phyloP scores from a whole-genome alignment of 1,284 basidiomycete genomes.

The Fomitopsis pinicola region DNA sequence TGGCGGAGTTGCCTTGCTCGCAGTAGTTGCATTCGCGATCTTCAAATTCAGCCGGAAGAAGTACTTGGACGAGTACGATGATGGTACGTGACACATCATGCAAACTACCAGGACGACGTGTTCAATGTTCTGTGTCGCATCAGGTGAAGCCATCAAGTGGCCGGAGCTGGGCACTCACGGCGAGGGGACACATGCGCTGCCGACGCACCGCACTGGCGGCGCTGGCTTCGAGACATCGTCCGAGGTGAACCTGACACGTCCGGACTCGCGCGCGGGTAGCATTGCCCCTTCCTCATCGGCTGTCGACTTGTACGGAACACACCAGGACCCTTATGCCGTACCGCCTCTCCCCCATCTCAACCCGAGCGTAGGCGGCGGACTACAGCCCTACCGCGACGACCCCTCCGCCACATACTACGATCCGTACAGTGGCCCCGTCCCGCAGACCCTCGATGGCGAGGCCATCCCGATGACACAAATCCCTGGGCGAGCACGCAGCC shows the following conservation, averaged over 20 bases:
- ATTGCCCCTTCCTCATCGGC: constrained; percentile 47
- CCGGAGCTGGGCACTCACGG: constrained; percentile 73
- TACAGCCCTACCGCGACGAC: constrained; percentile 64
- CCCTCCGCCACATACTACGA: constrained; percentile 58
- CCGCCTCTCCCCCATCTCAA: constrained; percentile 81
- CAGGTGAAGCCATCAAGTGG: constrained; percentile 84
- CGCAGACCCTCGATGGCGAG: constrained; percentile 56
- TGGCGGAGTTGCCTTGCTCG: constrained; percentile 67
- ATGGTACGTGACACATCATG: constrained; percentile 48
- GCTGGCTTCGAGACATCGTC: constrained; percentile 62
- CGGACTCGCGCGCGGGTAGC: constrained; percentile 31
- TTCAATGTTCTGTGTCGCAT: background rate
- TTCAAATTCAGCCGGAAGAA: constrained; percentile 83
- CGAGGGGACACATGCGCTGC: constrained; percentile 45
- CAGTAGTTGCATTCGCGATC: constrained; percentile 64
- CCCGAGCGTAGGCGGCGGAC: constrained; percentile 43
- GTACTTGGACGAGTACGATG: constrained; percentile 62
- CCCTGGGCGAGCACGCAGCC: constrained; percentile 33
- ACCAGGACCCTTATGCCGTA: constrained; percentile 70
- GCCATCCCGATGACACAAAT: constrained; percentile 78
- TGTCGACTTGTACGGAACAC: constrained; percentile 33
- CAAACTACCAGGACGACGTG: background rate
- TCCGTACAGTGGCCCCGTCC: constrained; percentile 71
- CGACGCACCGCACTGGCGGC: constrained; percentile 57
- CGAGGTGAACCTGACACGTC: constrained; percentile 50